These are phyloP conservation scores for Coprinopsis cinerea DNA, from an alignment of 768 basidiomycete species.

Conservation along the genomic window DNA sequence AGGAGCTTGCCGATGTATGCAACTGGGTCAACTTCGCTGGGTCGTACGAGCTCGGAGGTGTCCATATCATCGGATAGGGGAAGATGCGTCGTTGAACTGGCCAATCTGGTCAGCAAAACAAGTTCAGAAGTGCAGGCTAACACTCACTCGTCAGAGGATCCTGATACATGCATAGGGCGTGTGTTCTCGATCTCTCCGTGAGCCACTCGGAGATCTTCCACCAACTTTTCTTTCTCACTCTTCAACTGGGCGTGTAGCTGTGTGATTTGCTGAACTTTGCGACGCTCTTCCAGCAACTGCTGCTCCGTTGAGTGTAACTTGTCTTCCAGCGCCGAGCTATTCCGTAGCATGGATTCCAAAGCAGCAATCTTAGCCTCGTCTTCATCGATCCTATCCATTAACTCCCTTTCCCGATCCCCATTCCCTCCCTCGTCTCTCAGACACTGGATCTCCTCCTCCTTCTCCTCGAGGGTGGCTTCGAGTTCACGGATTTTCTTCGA, in stretches of 20 bases:
- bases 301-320: constrained; percentile 33
- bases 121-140: neutral
- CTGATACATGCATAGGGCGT: constrained; percentile 13
- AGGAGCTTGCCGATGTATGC: constrained; percentile 51
- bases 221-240: constrained; percentile 47
- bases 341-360: constrained; percentile 44
- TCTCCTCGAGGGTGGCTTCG: constrained; percentile 40
- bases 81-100: no score
- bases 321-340: constrained; percentile 34
- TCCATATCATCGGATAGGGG: neutral
- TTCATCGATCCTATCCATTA: constrained; percentile 64
- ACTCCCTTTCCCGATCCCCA: constrained; percentile 50
- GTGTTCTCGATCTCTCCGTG: constrained; percentile 25
- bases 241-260: constrained; percentile 39
- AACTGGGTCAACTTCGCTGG: constrained; percentile 26
- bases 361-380: constrained; percentile 62
- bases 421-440: constrained; percentile 35
- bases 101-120: neutral
- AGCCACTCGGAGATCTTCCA: constrained; percentile 36
- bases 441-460: constrained; percentile 52
- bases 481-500: constrained; percentile 40
- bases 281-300: constrained; percentile 37
- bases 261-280: constrained; percentile 35
- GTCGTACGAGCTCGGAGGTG: neutral
- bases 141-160: constrained; percentile 15